Evolutionary conservation across 257 asterid species (phyloP).

Genomic region (Vinca minor): DNA sequence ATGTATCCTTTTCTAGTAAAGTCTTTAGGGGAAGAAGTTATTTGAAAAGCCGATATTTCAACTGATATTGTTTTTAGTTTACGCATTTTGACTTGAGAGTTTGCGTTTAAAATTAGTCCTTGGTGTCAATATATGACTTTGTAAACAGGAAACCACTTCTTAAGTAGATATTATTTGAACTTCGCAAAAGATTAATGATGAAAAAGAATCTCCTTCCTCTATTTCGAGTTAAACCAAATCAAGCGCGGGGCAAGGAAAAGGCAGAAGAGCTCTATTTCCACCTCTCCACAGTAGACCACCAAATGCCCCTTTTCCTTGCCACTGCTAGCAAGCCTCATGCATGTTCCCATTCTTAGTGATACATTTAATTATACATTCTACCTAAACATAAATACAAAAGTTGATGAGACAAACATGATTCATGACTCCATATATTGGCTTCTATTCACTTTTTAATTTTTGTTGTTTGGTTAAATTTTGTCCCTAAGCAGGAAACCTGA

Average conservation of each 20-base stretch:
- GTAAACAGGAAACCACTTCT: neutral
- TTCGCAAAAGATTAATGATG: neutral
- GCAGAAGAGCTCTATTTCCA: too few species aligned
- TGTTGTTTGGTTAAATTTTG: conserved; percentile 9
- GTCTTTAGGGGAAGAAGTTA: conserved; percentile 44
- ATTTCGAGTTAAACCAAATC: too few species aligned
- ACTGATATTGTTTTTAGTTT: neutral
- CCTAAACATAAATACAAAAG: neutral
- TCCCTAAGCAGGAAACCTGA: neutral
- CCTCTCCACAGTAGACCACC: too few species aligned
- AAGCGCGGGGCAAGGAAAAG: too few species aligned
- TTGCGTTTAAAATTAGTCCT: neutral
- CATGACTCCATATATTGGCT: neutral
- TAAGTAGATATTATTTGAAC: neutral
- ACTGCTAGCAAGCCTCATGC: too few species aligned
- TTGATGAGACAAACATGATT: neutral
- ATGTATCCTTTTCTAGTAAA: conserved; percentile 44
- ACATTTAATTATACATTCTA: neutral
- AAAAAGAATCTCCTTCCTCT: too few species aligned
- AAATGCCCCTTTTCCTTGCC: too few species aligned
- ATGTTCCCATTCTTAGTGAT: too few species aligned
- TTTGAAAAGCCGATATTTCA: conserved; percentile 21
- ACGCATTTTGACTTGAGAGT: neutral
- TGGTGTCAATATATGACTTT: neutral
- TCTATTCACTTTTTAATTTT: neutral